Evolutionary conservation across 148 eudicot species (phyloP), one percentile per base, ranked within the genome.

Genomic region (Heliamphora exappendiculata): DNA sequence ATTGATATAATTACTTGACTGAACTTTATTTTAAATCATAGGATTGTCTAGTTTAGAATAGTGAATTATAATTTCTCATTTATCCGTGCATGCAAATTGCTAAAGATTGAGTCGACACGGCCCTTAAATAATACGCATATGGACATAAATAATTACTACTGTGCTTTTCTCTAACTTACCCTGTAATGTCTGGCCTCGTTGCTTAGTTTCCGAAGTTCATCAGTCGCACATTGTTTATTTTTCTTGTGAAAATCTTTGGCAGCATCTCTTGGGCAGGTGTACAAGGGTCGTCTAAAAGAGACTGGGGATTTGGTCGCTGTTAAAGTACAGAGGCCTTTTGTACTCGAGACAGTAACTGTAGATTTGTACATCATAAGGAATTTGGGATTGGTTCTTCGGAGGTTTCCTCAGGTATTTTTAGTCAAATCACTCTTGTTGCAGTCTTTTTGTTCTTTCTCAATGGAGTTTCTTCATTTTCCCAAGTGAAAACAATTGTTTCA

Each of bases 231-330:
- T 49, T 26, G 1, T 77, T 68, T 29, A 10, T 69, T 64, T 10
- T 74, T 75, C 9, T 42, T 34, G 67, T 78, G 79, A 82, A 78
- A 77, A 53, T 44, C 72, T 73, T 71, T 80, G 47, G 73, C 94
- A 95, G 99, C 99, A 45, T 95, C 99, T 65, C 99, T 95, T 77
- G 99, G 97, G 74, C 99, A 95, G 86, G 99, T 95, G 77, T 95
- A 95, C 72, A 95, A 91, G 86, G 99, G 99, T 49, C 89, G 93
- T 50, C 86, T 95, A 55, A 95, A 92, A 81, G 99, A 95, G 84
- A 95, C 87, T 83, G 99, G 97, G 72, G 97, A 95, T 84, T 73
- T 89, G 79, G 99, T 95, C 72, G 99, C 99, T 75, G 99, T 95
- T 55, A 95, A 95, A 87, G 99, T 95, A 65, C 99, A 95, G 85